Evolutionary conservation across 768 basidiomycete genomes (phyloP).

Genomic region (Xanthoconium purpureum): DNA sequence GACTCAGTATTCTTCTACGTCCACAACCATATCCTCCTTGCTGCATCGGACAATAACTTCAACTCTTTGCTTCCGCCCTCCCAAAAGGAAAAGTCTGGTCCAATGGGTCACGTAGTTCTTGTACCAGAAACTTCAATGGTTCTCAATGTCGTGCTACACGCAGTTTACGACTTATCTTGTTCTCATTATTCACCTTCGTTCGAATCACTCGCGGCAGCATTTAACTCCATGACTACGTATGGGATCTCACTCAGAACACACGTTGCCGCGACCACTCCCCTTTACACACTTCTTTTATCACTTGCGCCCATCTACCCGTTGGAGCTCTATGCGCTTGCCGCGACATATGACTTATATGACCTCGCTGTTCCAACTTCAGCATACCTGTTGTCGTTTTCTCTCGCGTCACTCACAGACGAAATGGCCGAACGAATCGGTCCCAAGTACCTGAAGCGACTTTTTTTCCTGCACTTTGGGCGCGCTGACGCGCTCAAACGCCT

Average conservation of each 20-base stretch:
- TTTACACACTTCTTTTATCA: conserved; percentile 60
- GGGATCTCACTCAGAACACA: conserved; percentile 52
- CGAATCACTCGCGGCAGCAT: conserved; percentile 52
- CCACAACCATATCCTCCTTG: conserved; percentile 56
- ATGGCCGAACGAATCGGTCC: conserved; percentile 69
- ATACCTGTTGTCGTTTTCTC: conserved; percentile 68
- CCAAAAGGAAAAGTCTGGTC: conserved; percentile 37
- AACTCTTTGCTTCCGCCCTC: conserved; percentile 51
- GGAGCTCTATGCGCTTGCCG: conserved; percentile 70
- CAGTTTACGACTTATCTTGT: conserved; percentile 69
- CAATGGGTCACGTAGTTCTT: conserved; percentile 51
- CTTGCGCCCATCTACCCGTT: conserved; percentile 67
- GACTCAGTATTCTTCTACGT: conserved; percentile 87
- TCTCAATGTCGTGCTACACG: conserved; percentile 72
- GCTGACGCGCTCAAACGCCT: conserved; percentile 79
- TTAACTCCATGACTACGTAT: conserved; percentile 55
- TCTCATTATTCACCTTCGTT: conserved; percentile 71
- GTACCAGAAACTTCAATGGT: conserved; percentile 58
- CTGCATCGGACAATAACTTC: conserved; percentile 64
- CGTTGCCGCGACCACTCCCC: conserved; percentile 50
- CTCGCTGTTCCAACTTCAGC: conserved; percentile 75
- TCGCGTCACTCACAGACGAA: conserved; percentile 67
- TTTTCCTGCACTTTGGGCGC: conserved; percentile 82
- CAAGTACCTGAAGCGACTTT: conserved; percentile 73
- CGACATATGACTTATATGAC: conserved; percentile 61